phyloP scores from a whole-genome alignment of 2,329 filamentous ascomycete genomes.

The Colletotrichum siamense region DNA sequence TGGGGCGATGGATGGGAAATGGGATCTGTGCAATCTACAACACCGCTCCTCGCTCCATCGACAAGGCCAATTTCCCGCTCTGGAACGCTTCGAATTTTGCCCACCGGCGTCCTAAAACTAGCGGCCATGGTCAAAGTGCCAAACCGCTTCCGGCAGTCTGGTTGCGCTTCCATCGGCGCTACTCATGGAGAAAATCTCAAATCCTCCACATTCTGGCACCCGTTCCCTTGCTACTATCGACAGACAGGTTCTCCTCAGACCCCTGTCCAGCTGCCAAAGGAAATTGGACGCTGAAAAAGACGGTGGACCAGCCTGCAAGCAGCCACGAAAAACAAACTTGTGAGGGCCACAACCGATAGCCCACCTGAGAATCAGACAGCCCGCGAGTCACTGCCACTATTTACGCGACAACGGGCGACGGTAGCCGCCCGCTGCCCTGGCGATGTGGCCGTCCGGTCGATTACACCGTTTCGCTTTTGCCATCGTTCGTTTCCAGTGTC shows the following conservation, averaged over 20 bases:
- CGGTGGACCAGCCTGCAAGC: not conserved
- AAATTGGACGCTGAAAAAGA: not conserved
- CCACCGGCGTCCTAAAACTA: not conserved
- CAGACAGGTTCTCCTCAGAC: not conserved
- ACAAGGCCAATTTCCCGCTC: conserved; percentile 5
- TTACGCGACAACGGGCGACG: not conserved
- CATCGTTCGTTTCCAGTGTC: not conserved
- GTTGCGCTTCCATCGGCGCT: conserved; percentile 14
- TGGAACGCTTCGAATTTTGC: conserved; percentile 3
- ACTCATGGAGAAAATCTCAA: conserved; percentile 12
- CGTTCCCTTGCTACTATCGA: not conserved
- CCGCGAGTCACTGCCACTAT: not conserved
- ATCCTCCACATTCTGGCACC: conserved; percentile 6
- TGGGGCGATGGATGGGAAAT: not conserved
- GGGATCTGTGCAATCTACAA: not conserved
- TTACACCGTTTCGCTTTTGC: not conserved
- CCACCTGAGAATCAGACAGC: not conserved
- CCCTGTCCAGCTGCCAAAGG: conserved; percentile 4
- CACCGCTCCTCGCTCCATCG: not conserved
- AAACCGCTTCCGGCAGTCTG: conserved; percentile 3
- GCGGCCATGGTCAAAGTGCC: not conserved
- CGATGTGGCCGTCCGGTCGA: not conserved
- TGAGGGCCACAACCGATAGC: not conserved
- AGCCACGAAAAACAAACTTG: not conserved
- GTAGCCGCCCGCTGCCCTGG: not conserved